A percentile compares a stretch with the other conserved stretches of the same genome.
These are phyloP conservation scores for Kodamaea suecica DNA, from an alignment of 1,139 yeast genomes.

Conservation along the genomic window DNA sequence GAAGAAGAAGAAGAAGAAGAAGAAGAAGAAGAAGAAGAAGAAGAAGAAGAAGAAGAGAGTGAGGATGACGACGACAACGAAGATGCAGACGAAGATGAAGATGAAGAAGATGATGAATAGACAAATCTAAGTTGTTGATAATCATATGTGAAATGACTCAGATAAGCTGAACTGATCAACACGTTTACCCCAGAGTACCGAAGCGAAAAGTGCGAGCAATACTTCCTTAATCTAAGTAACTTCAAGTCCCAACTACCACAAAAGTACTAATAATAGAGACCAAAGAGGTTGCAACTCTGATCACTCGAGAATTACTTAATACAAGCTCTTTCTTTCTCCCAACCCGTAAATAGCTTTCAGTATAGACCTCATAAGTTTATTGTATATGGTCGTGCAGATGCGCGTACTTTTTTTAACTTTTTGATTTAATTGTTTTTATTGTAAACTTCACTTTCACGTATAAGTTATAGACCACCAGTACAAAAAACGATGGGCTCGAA, in stretches of 20 bases:
- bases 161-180: too few species aligned
- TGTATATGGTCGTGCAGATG: neutral
- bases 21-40: slow-evolving; percentile 18
- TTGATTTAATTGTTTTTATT: slow-evolving; percentile 3
- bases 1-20: slow-evolving; percentile 21
- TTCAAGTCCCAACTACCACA: too few species aligned
- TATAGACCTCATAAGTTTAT: too few species aligned
- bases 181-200: too few species aligned
- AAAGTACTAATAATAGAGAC: too few species aligned
- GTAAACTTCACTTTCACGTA: neutral
- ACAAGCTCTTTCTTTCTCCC: too few species aligned
- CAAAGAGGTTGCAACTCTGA: too few species aligned
- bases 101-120: slow-evolving; percentile 7
- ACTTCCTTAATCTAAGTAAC: too few species aligned
- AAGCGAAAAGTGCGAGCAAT: too few species aligned
- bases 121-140: neutral
- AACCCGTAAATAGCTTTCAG: too few species aligned
- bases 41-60: slow-evolving; percentile 22
- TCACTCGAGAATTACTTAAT: too few species aligned
- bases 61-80: slow-evolving; percentile 13
- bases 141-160: neutral
- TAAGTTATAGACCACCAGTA: neutral
- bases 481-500: slow-evolving; percentile 14
- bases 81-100: too few species aligned
- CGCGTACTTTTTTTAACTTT: neutral